A percentile compares a stretch with the other conserved stretches of the same genome.
Conservation (phyloP, 2,329 filamentous ascomycete genomes). For the Calonectria hawksworthii region DNA sequence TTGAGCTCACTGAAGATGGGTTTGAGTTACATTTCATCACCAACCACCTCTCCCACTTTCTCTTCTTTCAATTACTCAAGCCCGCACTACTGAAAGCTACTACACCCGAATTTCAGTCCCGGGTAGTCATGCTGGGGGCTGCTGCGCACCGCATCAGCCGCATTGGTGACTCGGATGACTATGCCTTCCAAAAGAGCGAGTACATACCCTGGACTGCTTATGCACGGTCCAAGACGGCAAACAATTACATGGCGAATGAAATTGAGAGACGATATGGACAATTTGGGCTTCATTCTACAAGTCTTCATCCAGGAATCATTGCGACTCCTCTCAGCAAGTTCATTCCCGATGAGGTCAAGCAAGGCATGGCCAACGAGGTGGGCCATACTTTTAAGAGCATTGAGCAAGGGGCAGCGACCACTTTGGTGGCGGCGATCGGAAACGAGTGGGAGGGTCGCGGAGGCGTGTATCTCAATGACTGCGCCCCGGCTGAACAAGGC, state of each 20-base stretch:
- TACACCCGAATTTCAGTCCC: slow-evolving; percentile 56
- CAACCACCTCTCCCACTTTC: slow-evolving; percentile 47
- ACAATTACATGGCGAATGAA: slow-evolving; percentile 38
- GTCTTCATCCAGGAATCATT: slow-evolving; percentile 35
- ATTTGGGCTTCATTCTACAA: slow-evolving; percentile 26
- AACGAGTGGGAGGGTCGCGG: slow-evolving; percentile 31
- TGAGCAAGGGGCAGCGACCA: slow-evolving; percentile 31
- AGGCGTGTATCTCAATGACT: slow-evolving; percentile 27
- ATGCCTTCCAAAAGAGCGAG: slow-evolving; percentile 25
- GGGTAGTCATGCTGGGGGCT: slow-evolving; percentile 62
- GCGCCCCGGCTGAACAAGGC: slow-evolving; percentile 3
- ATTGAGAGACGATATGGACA: slow-evolving; percentile 30
- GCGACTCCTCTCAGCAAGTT: slow-evolving; percentile 6
- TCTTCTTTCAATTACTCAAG: slow-evolving; percentile 56
- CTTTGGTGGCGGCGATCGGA: slow-evolving; percentile 18
- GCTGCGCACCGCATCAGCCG: slow-evolving; percentile 51
- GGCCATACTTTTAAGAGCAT: background rate
- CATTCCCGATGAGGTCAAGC: background rate
- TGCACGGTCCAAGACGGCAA: slow-evolving; percentile 37
- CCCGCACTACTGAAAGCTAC: slow-evolving; percentile 55
- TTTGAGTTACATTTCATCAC: slow-evolving; percentile 44
- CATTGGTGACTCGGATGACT: slow-evolving; percentile 33
- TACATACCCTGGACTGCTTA: slow-evolving; percentile 36
- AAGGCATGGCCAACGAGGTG: background rate
- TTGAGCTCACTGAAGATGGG: slow-evolving; percentile 35